Conservation (phyloP, 73 alveolate species). For the Stentor roeselii region DNA sequence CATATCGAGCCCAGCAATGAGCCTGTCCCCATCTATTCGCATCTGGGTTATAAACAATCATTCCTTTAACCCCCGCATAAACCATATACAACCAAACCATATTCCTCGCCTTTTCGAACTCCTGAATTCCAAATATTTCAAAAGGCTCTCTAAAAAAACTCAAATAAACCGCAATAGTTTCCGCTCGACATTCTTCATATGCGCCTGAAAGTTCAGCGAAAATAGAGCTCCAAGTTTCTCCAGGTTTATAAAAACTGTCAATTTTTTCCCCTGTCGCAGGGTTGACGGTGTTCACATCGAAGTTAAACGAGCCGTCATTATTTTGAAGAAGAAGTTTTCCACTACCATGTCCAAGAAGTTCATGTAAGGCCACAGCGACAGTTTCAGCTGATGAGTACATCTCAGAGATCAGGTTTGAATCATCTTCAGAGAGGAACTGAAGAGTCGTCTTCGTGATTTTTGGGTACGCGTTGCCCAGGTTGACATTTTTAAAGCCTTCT, state of each 20-base stretch:
- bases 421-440: conserved; percentile 69
- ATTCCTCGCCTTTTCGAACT: conserved; percentile 55
- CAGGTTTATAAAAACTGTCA: conserved; percentile 64
- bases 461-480: conserved; percentile 71
- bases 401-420: conserved; percentile 50
- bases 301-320: conserved; percentile 72
- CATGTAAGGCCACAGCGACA: conserved; percentile 87
- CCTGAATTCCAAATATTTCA: conserved; percentile 64
- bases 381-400: conserved; percentile 58
- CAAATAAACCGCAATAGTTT: conserved; percentile 83
- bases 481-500: conserved; percentile 89
- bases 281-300: conserved; percentile 67
- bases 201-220: conserved; percentile 78
- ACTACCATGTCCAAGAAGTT: conserved; percentile 90
- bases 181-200: conserved; percentile 96
- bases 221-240: conserved; percentile 89
- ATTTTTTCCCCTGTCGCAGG: conserved; percentile 85
- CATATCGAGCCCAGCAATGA: conserved; percentile 63
- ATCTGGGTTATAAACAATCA: conserved; percentile 61
- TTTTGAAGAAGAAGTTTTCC: conserved; percentile 81
- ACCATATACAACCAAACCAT: conserved; percentile 71
- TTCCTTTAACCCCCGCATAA: conserved; percentile 63
- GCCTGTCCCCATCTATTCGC: conserved; percentile 83
- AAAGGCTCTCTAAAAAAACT: conserved; percentile 77
- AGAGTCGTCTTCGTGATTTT: conserved; percentile 55